Evolutionary conservation across 2,329 filamentous ascomycete genomes (phyloP), one percentile per base, ranked within the genome.

Genomic region (Fusarium longipes): DNA sequence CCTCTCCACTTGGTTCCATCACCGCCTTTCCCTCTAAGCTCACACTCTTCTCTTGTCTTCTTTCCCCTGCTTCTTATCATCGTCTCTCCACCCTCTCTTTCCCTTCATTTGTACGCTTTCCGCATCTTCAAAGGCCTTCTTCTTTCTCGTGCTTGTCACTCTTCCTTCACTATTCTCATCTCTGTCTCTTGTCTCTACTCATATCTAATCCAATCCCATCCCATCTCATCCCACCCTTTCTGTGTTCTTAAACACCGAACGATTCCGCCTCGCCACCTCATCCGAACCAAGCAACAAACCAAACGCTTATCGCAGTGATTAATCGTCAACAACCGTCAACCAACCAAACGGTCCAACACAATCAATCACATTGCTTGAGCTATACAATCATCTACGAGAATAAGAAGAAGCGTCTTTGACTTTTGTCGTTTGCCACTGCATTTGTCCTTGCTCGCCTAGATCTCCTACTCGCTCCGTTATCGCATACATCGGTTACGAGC

Each of bases 61-160:
- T 63, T 71, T 70, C 72, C 71, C 73, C 72, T 75, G 71, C 67
- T 63, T 71, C 73, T 75, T 75, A 73, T 76, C 72, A 71, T 70
- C 68, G 70, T 73, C 66, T 70, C 69, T 73, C 71, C 73, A 75
- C 74, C 45, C 74, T 74, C 73, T 68, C 75, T 64, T 72, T 68
- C 74, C 64, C 68, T 66, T 73, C 69, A 63, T 75, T 73, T 71
- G 72, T 72, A 71, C 74, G 72, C 74, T 69, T 73, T 74, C 71
- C 68, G 65, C 70, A 72, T 71, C 69, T 63, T 69, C 74, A 75
- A 75, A 74, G 74, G 66, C 74, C 75, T 75, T 77, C 75, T 75
- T 75, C 74, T 74, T 76, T 75, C 73, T 77, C 72, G 71, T 77
- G 73, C 73, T 77, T 78, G 71, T 73, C 65, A 68, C 72, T 68